A percentile compares a stretch with the other conserved stretches of the same genome.
Conservation (phyloP, 75 land plant genomes). For the Cryptomeria japonica region DNA sequence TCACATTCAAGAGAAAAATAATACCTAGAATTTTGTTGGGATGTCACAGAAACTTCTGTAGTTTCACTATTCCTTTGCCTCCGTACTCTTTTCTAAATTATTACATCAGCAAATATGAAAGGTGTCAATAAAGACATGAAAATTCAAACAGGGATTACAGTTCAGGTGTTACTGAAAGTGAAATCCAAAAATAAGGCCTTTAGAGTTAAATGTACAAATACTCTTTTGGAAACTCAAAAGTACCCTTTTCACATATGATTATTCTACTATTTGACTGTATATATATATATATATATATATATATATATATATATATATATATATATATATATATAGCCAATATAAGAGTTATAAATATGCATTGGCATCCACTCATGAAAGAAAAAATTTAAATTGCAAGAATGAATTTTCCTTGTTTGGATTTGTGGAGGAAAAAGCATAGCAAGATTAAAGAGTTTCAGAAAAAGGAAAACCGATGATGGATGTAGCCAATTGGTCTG, state of each 20-base stretch:
- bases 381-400: background rate
- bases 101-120: background rate
- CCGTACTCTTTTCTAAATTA: slow-evolving; percentile 53
- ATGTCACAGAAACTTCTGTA: slow-evolving; percentile 26
- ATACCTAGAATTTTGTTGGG: slow-evolving; percentile 38
- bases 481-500: too few species aligned
- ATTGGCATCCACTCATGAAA: background rate
- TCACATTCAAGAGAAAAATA: background rate
- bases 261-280: background rate
- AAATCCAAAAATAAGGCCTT: background rate
- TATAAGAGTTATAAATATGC: background rate
- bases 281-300: background rate
- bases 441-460: background rate
- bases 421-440: background rate
- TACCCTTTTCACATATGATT: background rate
- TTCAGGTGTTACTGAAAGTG: background rate
- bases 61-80: slow-evolving; percentile 62
- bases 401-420: background rate
- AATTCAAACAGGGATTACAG: slow-evolving; percentile 3
- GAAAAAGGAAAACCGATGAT: background rate
- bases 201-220: background rate
- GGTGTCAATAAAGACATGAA: background rate
- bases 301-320: background rate
- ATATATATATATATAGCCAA: background rate
- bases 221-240: background rate